A percentile compares a stretch with the other conserved stretches of the same genome.
Evolutionary conservation across 2,329 filamentous ascomycete species (phyloP).

Genomic region (Alternaria panax): DNA sequence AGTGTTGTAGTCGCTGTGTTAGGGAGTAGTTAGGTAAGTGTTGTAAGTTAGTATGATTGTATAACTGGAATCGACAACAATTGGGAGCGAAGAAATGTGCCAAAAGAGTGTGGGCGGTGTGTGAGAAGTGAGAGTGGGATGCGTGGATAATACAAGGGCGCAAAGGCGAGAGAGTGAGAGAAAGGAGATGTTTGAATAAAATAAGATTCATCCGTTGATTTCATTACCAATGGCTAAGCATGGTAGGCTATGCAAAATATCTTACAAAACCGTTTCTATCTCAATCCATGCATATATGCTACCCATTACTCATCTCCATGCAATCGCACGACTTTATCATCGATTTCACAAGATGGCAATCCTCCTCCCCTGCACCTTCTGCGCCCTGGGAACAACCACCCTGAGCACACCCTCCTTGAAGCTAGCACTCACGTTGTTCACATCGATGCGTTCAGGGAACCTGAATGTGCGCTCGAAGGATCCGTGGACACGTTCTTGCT

Average conservation of each 20-base stretch:
- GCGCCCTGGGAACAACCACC: conserved; percentile 70
- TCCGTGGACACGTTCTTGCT: conserved; percentile 67
- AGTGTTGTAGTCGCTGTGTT: conserved; percentile 14
- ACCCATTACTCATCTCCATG: not conserved
- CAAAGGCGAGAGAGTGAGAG: not conserved
- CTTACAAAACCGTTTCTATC: not conserved
- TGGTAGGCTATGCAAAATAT: not conserved
- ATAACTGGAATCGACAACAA: no score
- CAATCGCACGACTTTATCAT: not conserved
- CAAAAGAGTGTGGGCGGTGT: no score
- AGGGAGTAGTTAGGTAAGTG: conserved; percentile 17
- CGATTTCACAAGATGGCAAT: conserved; percentile 39
- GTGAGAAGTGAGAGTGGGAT: no score
- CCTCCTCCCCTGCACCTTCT: conserved; percentile 33
- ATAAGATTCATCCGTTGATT: no score
- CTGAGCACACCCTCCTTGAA: conserved; percentile 72
- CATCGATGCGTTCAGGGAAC: conserved; percentile 71
- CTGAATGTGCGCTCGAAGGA: conserved; percentile 73
- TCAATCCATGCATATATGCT: not conserved
- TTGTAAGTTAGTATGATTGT: conserved; percentile 9
- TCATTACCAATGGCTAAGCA: not conserved
- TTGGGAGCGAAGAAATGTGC: no score
- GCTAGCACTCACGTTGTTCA: conserved; percentile 66
- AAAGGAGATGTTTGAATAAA: not conserved
- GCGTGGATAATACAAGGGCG: not conserved